Conservation (phyloP, 1,284 basidiomycete genomes). For the Butyriboletus appendiculatus region DNA sequence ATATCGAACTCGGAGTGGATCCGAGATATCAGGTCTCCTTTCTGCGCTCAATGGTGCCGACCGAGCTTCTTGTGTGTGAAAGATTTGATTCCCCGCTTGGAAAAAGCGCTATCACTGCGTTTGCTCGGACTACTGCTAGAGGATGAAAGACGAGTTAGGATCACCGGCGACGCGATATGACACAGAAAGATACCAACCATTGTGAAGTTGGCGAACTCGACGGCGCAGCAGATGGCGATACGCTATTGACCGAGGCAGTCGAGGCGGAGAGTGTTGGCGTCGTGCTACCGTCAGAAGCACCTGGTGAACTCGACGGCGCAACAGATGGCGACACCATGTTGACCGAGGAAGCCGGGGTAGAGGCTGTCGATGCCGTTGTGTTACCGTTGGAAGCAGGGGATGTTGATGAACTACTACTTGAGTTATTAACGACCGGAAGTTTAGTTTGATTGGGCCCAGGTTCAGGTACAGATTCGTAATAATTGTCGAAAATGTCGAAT, state of each 20-base stretch:
- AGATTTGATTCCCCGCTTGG: slow-evolving; percentile 8
- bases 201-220: slow-evolving; percentile 2
- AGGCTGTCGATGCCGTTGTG: neutral
- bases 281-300: neutral
- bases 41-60: neutral
- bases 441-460: slow-evolving; percentile 27
- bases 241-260: neutral
- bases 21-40: slow-evolving; percentile 10
- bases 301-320: too few species aligned
- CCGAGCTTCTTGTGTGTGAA: neutral
- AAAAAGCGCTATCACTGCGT: neutral
- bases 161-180: neutral
- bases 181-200: slow-evolving; percentile 14
- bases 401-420: too few species aligned
- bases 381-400: neutral
- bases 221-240: neutral
- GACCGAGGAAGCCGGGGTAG: neutral
- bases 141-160: neutral
- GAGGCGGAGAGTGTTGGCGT: neutral
- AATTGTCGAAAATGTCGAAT: slow-evolving; percentile 46
- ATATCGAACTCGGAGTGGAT: slow-evolving; percentile 3
- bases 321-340: too few species aligned
- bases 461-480: slow-evolving; percentile 17
- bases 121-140: slow-evolving; percentile 1
- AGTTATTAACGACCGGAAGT: slow-evolving; percentile 16